phyloP scores from a whole-genome alignment of 169 alveolate genomes.

The Amoebophrya sp. region DNA sequence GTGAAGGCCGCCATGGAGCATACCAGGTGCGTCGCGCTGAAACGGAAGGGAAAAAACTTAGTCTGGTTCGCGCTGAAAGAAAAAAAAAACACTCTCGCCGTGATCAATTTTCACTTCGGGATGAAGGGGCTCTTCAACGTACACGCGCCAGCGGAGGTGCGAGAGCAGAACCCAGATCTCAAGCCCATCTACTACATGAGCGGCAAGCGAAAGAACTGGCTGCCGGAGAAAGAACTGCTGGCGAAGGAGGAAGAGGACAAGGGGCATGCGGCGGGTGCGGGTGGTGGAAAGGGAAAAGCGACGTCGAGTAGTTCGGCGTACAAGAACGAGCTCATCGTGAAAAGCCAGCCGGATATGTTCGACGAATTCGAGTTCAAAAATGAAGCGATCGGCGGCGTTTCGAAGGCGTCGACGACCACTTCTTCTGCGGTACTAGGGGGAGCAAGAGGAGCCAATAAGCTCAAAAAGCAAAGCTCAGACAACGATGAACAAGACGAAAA shows the following conservation, averaged over 20 bases:
- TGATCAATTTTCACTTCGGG: not conserved
- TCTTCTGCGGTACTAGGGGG: no score
- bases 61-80: not conserved
- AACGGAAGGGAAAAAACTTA: not conserved
- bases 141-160: not conserved
- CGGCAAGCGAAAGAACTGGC: not conserved
- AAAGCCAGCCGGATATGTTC: no score
- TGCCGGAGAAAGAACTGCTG: not conserved
- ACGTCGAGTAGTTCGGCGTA: no score
- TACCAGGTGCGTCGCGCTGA: not conserved
- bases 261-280: not conserved
- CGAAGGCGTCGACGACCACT: no score
- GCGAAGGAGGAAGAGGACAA: not conserved
- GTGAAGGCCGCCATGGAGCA: no score
- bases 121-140: not conserved
- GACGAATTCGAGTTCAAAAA: no score
- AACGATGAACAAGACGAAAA: not conserved
- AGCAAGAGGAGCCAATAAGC: no score
- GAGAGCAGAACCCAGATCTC: not conserved
- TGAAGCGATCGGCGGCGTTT: no score
- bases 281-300: not conserved
- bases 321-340: no score
- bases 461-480: not conserved
- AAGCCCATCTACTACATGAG: conserved; percentile 1
- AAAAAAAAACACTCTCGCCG: not conserved